phyloP scores from a whole-genome alignment of 306 rosid species.

The Fragaria vesca region DNA sequence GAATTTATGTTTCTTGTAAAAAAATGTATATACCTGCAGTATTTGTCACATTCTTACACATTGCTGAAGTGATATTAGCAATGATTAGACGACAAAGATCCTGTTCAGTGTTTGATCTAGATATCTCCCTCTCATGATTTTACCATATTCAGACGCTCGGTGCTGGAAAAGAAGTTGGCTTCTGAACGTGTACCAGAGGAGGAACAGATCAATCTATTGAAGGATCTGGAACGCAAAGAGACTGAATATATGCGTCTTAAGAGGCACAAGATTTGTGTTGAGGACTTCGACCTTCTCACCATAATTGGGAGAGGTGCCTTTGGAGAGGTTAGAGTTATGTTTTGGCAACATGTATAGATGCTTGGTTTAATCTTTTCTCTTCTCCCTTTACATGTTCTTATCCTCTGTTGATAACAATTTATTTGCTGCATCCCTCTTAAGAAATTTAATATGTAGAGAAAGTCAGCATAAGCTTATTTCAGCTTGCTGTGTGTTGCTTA shows the following conservation, averaged over 20 bases:
- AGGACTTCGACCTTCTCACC: constrained; percentile 81
- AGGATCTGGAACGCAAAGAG: constrained; percentile 87
- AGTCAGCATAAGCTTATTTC: constrained; percentile 7
- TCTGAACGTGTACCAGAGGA: constrained; percentile 73
- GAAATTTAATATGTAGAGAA: not conserved
- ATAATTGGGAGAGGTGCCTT: constrained; percentile 97
- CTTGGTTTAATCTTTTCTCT: not conserved
- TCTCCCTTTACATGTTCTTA: not conserved
- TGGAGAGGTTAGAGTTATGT: constrained; percentile 70
- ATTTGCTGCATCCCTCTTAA: not conserved
- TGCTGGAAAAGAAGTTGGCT: constrained; percentile 67
- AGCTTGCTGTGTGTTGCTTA: not conserved
- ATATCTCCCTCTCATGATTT: constrained; percentile 13
- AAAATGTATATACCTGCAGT: not conserved
- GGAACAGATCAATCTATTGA: constrained; percentile 70
- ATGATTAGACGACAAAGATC: not conserved
- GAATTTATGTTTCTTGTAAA: not conserved
- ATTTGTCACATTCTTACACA: not conserved
- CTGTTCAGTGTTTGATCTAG: constrained; percentile 10
- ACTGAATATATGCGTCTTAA: constrained; percentile 77
- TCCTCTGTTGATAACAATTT: not conserved
- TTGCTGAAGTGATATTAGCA: not conserved
- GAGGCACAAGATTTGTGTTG: constrained; percentile 87
- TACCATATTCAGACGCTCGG: constrained; percentile 60
- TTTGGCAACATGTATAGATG: constrained; percentile 9